Evolutionary conservation across 176 grass and related monocot species (phyloP).

Genomic region (Ananas comosus): DNA sequence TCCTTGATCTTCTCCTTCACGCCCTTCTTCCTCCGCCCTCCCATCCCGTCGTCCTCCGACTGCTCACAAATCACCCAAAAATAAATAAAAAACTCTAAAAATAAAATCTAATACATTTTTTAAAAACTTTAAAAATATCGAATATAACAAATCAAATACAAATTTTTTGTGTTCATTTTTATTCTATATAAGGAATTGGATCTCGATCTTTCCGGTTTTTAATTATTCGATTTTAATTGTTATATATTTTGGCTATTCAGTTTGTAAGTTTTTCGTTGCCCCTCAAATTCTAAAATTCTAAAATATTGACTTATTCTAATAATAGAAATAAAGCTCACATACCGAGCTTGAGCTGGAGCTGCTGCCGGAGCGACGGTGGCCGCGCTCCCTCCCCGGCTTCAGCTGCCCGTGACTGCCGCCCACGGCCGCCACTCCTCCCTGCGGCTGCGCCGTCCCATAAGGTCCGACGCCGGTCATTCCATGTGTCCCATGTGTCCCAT

Average conservation of each 20-base stretch:
- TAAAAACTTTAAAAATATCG: no score
- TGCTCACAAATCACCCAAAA: background rate
- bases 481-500: background rate
- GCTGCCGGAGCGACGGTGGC: constrained; percentile 38
- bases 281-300: no score
- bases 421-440: constrained; percentile 6
- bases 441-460: constrained; percentile 4
- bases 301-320: no score
- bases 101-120: background rate
- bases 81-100: background rate
- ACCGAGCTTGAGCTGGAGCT: constrained; percentile 72
- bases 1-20: constrained; percentile 76
- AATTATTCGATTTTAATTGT: background rate
- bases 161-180: no score
- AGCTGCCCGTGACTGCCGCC: constrained; percentile 14
- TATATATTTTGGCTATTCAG: background rate
- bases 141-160: background rate
- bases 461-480: background rate
- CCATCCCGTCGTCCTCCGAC: constrained; percentile 67
- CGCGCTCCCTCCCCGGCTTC: constrained; percentile 21
- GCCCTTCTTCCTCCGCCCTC: constrained; percentile 74
- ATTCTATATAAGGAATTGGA: no score
- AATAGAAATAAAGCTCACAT: background rate
- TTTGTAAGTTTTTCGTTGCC: no score
- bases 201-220: no score